Base-by-base conservation (phyloP, 306 rosid genomes). In the Lathyrus aphaca region DNA sequence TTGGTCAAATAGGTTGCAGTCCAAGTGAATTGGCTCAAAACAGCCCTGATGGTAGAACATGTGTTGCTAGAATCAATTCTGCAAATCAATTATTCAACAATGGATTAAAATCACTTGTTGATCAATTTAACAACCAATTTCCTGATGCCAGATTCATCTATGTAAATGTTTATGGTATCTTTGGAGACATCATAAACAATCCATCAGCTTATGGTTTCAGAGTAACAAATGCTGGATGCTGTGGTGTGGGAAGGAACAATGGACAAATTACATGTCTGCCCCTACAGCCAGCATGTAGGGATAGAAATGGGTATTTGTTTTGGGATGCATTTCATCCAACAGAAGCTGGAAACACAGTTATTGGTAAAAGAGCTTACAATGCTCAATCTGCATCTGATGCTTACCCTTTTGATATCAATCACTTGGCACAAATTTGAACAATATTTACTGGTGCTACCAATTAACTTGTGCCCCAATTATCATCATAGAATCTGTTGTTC, bases 271-370 rank as follows among this genome's bases (percentile, higher is more conserved):
- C 96, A 39, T 94, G 99, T 77, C 44, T 94, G 18, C 97, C 99
- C 0, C 0, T 55, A 8, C 99, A 94, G 77, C 56, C 86, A 8
- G 92, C 99, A n/a, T 94, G 99, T 74, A 53, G 66, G 14, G 86
- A 91, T 66, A 87, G 99, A 16, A 45, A 49, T 3, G 92, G 68
- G 45, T 84, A 64, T 61, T 69, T 94, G 30, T 94, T 94, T 64
- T 94, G 99, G 99, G 99, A 94, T 82, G 96, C 99, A 39, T 89
- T 84, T 77, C 99, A 94, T 82, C 99, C 99, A 68, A 84, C 96
- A 0, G 96, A 91, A 56, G 87, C 89, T 1, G 97, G 87, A 1
- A 87, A 87, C 15, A 10, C 83, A 4, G 10, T 94, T 1, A 68
- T 88, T 9, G 99, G 61, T 0, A 81, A 72, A 11, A 86, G 99